A percentile compares a stretch with the other conserved stretches of the same genome.
Conservation (phyloP, 2,329 filamentous ascomycete species). For the Colletotrichum agaves region DNA sequence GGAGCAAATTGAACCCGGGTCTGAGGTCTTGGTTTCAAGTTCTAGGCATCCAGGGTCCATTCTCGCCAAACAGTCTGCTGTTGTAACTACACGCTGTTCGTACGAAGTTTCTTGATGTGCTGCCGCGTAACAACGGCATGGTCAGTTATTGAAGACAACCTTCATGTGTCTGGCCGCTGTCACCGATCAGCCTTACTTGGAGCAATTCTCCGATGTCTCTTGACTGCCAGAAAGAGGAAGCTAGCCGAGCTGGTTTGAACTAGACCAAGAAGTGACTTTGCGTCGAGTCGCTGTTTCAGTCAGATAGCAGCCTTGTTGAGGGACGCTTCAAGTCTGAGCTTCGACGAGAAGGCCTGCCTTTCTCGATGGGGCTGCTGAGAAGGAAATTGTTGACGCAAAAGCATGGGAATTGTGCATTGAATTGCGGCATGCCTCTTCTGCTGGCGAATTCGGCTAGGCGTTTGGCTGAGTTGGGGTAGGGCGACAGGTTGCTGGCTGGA, state of each 20-base stretch:
- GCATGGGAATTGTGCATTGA: constrained; percentile 4
- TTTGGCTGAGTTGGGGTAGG: constrained; percentile 14
- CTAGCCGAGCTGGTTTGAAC: background rate
- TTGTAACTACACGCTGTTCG: background rate
- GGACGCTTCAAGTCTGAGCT: background rate
- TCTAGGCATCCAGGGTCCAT: background rate
- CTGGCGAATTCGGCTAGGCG: background rate
- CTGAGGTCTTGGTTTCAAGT: background rate
- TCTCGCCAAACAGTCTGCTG: background rate
- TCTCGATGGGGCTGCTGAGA: background rate
- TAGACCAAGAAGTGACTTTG: background rate
- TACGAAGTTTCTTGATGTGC: background rate
- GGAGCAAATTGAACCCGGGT: background rate
- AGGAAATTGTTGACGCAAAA: background rate
- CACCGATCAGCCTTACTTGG: constrained; percentile 23
- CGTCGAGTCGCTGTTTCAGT: background rate
- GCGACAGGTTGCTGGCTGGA: constrained; percentile 27
- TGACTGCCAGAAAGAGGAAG: background rate
- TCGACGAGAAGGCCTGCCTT: no score
- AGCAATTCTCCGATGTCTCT: constrained; percentile 27
- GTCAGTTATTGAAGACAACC: constrained; percentile 16
- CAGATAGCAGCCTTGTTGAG: background rate
- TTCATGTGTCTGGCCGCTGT: constrained; percentile 14
- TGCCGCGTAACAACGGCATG: background rate
- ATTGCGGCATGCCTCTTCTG: background rate